phyloP scores from a whole-genome alignment of 1,139 yeast genomes.

The Tardiomyces digboiensis region DNA sequence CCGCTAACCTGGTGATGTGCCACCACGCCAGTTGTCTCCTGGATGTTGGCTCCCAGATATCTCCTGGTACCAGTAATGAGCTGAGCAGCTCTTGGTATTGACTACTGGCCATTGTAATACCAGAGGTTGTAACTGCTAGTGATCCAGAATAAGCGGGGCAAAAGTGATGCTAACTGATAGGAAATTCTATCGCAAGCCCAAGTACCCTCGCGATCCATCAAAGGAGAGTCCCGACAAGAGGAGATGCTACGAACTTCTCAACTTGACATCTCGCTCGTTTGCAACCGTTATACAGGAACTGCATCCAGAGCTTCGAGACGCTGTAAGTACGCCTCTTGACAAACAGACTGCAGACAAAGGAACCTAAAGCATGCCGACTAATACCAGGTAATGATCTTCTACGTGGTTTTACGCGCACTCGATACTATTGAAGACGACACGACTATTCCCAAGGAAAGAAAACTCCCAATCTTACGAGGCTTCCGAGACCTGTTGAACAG shows the following conservation, averaged over 20 bases:
- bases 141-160: background rate
- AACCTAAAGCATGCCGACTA: background rate
- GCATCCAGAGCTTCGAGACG: constrained; percentile 81
- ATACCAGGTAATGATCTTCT: constrained; percentile 67
- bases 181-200: constrained; percentile 28
- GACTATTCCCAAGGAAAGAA: constrained; percentile 62
- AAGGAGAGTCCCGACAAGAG: constrained; percentile 39
- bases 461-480: constrained; percentile 62
- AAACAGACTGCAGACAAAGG: constrained; percentile 27
- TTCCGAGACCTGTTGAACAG: constrained; percentile 51
- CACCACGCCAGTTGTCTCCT: too few species aligned
- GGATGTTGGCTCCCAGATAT: too few species aligned
- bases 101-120: too few species aligned
- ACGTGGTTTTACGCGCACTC: constrained; percentile 77
- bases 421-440: constrained; percentile 98
- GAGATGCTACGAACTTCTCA: constrained; percentile 62
- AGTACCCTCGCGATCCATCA: constrained; percentile 42
- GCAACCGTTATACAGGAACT: constrained; percentile 88
- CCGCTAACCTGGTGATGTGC: too few species aligned
- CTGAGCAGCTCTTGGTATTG: too few species aligned
- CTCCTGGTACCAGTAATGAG: too few species aligned
- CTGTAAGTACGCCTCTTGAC: too few species aligned
- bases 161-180: constrained; percentile 3
- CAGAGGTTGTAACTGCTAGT: too few species aligned
- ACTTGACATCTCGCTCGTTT: constrained; percentile 77